A percentile compares a stretch with the other conserved stretches of the same genome.
Evolutionary conservation across 1,284 basidiomycete genomes (phyloP).

Genomic region (Peniophora sp.): DNA sequence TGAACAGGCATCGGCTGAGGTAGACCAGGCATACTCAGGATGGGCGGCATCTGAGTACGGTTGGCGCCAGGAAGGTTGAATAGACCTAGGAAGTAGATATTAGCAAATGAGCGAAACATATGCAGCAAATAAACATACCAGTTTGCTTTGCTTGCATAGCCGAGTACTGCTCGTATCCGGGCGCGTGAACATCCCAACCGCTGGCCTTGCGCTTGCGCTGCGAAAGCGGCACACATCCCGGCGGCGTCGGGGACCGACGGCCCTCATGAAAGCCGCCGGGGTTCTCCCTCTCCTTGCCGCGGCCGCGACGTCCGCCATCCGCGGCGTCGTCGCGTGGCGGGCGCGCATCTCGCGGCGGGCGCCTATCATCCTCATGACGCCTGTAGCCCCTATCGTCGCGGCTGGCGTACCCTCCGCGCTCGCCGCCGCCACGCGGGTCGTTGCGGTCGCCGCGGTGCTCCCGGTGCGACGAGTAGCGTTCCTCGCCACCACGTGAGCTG

Average conservation of each 20-base stretch:
- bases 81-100: constrained; percentile 43
- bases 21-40: constrained; percentile 68
- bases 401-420: constrained; percentile 23
- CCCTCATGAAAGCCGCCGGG: constrained; percentile 43
- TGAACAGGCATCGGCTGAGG: constrained; percentile 78
- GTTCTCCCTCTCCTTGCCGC: constrained; percentile 23
- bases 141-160: constrained; percentile 97
- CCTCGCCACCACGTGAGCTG: constrained; percentile 28
- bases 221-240: constrained; percentile 74
- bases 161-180: constrained; percentile 91
- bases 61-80: constrained; percentile 92
- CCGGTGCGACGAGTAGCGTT: constrained; percentile 14
- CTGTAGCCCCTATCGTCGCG: constrained; percentile 35
- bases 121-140: constrained; percentile 39
- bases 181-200: constrained; percentile 93
- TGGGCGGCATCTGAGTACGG: constrained; percentile 78
- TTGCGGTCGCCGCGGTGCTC: constrained; percentile 7
- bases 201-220: constrained; percentile 84
- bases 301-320: constrained; percentile 21
- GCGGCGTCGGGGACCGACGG: constrained; percentile 85
- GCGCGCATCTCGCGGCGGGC: constrained; percentile 21
- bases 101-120: not conserved
- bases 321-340: constrained; percentile 20
- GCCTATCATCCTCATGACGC: constrained; percentile 32
- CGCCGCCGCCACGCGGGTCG: constrained; percentile 25